Evolutionary conservation across 331 rosid genomes (phyloP).

Genomic region (Cydonia oblonga): DNA sequence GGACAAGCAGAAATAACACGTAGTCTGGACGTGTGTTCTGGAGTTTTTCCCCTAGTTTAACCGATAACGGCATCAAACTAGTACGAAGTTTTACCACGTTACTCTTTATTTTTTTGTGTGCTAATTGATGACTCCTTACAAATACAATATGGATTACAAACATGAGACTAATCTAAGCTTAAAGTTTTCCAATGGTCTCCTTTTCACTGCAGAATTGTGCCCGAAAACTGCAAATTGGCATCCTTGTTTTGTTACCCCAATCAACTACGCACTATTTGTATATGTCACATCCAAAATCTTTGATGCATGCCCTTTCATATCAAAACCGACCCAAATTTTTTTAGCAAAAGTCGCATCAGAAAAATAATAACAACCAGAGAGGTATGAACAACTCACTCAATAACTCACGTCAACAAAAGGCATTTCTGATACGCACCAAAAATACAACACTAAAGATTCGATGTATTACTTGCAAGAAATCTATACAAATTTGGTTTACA

Average conservation of each 20-base stretch:
- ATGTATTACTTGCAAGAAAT: background rate
- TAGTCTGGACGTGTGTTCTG: too few species aligned
- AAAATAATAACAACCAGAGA: background rate
- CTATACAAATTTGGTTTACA: conserved; percentile 14
- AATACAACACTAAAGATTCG: background rate
- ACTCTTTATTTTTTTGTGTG: too few species aligned
- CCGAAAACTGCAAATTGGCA: background rate
- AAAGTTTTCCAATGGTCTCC: background rate
- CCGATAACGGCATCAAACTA: background rate
- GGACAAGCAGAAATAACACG: too few species aligned
- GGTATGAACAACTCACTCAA: background rate
- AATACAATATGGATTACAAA: background rate
- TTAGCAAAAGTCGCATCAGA: background rate
- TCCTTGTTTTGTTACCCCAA: background rate
- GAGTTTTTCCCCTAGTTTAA: too few species aligned
- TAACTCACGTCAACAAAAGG: background rate
- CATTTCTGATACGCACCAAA: background rate
- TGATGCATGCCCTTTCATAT: background rate
- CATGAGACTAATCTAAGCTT: background rate
- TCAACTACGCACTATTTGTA: background rate
- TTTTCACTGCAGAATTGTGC: background rate
- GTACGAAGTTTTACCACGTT: background rate
- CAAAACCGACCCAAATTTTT: background rate
- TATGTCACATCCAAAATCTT: background rate
- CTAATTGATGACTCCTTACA: background rate